Conservation (phyloP, 371 early-diverging fungal genomes). For the Apophysomyces ossiformis region DNA sequence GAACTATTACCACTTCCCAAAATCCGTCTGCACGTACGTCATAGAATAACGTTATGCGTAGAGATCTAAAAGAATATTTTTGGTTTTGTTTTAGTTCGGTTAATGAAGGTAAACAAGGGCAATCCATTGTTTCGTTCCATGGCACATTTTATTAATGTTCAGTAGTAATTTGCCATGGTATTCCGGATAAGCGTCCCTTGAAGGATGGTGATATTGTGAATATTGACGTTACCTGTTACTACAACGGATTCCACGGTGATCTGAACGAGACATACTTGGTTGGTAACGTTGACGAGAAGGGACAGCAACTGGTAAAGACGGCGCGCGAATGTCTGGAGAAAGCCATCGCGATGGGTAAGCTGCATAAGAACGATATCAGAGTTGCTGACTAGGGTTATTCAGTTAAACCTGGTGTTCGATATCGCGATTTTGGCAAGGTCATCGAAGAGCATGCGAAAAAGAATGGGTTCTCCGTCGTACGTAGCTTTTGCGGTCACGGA, state of each 20-base stretch:
- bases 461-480: slow-evolving; percentile 92
- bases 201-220: slow-evolving; percentile 94
- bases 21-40: slow-evolving; percentile 89
- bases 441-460: slow-evolving; percentile 88
- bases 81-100: slow-evolving; percentile 44
- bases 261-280: slow-evolving; percentile 88
- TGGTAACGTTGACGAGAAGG: slow-evolving; percentile 84
- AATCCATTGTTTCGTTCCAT: neutral
- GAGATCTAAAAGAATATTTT: slow-evolving; percentile 27
- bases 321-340: slow-evolving; percentile 84
- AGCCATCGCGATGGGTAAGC: slow-evolving; percentile 85
- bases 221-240: slow-evolving; percentile 86
- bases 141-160: neutral
- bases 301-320: slow-evolving; percentile 73
- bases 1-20: slow-evolving; percentile 93
- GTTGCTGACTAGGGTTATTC: neutral
- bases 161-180: slow-evolving; percentile 84
- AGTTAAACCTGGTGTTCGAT: slow-evolving; percentile 91
- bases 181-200: slow-evolving; percentile 87
- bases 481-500: slow-evolving; percentile 95
- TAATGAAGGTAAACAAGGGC: slow-evolving; percentile 51
- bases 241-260: slow-evolving; percentile 93
- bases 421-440: slow-evolving; percentile 91
- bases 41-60: slow-evolving; percentile 43
- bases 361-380: neutral